Conservation (phyloP, 768 basidiomycete species). For the Nidularia pulvinata region DNA sequence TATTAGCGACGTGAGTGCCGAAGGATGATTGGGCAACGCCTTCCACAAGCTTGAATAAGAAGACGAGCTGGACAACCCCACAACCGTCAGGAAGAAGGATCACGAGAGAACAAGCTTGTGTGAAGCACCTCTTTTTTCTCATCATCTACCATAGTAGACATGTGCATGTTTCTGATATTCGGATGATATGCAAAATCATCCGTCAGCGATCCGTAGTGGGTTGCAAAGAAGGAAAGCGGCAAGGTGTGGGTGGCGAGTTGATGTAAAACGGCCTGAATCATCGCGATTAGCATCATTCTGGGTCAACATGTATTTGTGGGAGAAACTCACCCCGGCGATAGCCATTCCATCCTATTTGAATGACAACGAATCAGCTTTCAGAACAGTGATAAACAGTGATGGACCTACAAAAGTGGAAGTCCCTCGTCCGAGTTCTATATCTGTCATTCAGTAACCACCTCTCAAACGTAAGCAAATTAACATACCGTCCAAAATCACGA, state of each 20-base stretch:
- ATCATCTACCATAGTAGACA: constrained; percentile 94
- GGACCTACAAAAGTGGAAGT: constrained; percentile 89
- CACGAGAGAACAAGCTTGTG: not conserved
- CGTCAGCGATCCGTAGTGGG: constrained; percentile 95
- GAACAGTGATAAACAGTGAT: not conserved
- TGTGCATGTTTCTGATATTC: constrained; percentile 93
- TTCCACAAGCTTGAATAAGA: constrained; percentile 92
- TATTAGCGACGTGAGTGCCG: constrained; percentile 92
- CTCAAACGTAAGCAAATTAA: constrained; percentile 1
- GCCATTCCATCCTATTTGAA: constrained; percentile 92
- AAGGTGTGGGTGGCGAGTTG: constrained; percentile 92
- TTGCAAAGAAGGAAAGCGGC: constrained; percentile 94
- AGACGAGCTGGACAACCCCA: constrained; percentile 62
- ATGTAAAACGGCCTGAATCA: constrained; percentile 83
- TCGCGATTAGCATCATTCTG: too few species aligned
- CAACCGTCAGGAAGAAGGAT: constrained; percentile 3
- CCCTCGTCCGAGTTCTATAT: constrained; percentile 89
- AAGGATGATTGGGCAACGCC: constrained; percentile 89
- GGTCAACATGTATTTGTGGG: too few species aligned
- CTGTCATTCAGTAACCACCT: constrained; percentile 7
- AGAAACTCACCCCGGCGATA: constrained; percentile 75
- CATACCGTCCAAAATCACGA: constrained; percentile 94
- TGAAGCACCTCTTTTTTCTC: constrained; percentile 78
- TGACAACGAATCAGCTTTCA: constrained; percentile 6
- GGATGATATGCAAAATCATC: constrained; percentile 93